Evolutionary conservation across 2,329 filamentous ascomycete genomes (phyloP).

Genomic region (Incumbomyces delicatus): DNA sequence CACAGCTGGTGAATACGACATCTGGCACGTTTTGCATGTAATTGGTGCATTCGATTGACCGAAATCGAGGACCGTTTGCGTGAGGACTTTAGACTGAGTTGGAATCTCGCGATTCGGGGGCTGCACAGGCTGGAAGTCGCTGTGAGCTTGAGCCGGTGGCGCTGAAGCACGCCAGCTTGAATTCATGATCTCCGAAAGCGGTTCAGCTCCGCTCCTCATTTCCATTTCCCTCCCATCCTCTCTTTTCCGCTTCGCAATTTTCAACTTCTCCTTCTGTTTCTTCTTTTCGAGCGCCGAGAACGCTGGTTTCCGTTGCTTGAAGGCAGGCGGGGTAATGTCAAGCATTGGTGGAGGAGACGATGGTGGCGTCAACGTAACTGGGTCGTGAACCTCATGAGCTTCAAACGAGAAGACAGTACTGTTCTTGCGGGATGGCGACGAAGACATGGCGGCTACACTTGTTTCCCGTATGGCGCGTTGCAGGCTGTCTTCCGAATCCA

Average conservation of each 20-base stretch:
- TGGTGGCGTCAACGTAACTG: conserved; percentile 35
- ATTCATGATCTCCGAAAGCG: conserved; percentile 21
- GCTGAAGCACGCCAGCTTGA: conserved; percentile 13
- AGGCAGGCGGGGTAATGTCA: conserved; percentile 32
- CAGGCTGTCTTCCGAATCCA: conserved; percentile 36
- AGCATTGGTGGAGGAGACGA: conserved; percentile 40
- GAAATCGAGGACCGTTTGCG: conserved; percentile 53
- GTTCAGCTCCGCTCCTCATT: conserved; percentile 15
- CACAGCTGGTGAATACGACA: conserved; percentile 57
- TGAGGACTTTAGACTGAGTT: conserved; percentile 26
- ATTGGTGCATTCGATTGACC: conserved; percentile 38
- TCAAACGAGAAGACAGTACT: conserved; percentile 28
- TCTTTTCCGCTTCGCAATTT: conserved; percentile 31
- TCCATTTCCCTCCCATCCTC: conserved; percentile 23
- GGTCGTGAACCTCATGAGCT: not conserved
- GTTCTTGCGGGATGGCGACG: conserved; percentile 38
- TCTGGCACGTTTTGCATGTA: conserved; percentile 51
- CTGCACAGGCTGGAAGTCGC: conserved; percentile 5
- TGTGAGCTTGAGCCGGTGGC: conserved; percentile 2
- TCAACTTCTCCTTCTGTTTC: conserved; percentile 16
- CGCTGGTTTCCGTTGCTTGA: conserved; percentile 38
- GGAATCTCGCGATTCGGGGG: conserved; percentile 3
- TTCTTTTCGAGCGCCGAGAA: conserved; percentile 37
- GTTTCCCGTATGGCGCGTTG: conserved; percentile 41
- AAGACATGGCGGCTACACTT: conserved; percentile 33